Evolutionary conservation across 176 grass and related monocot species (phyloP).

Genomic region (Bothriochloa decipiens): DNA sequence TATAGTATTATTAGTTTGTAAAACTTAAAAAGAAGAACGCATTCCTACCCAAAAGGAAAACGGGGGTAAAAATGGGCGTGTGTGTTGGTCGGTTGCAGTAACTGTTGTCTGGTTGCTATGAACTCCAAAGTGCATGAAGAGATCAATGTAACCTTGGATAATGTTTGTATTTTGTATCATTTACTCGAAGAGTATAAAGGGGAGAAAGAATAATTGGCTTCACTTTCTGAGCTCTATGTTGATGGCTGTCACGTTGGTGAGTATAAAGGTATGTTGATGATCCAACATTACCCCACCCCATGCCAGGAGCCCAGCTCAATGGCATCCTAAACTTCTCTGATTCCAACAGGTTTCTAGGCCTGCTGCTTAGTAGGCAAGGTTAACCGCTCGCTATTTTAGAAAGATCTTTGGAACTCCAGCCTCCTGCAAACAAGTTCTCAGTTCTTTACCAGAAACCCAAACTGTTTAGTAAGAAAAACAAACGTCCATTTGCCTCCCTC

Average conservation of each 20-base stretch:
- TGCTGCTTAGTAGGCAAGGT: neutral
- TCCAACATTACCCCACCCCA: neutral
- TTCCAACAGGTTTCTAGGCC: neutral
- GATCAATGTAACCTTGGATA: slow-evolving; percentile 21
- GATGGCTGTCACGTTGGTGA: neutral
- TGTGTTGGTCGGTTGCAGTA: slow-evolving; percentile 6
- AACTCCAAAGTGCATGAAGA: neutral
- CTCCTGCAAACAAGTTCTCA: neutral
- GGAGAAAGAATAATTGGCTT: slow-evolving; percentile 23
- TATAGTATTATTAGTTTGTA: slow-evolving; percentile 49
- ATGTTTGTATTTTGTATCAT: slow-evolving; percentile 19
- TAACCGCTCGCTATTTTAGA: neutral
- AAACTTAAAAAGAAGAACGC: neutral
- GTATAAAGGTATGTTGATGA: neutral
- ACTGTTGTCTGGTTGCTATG: neutral
- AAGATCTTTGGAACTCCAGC: neutral
- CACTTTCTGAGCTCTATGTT: neutral
- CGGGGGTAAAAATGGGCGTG: neutral
- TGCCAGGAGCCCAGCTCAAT: neutral
- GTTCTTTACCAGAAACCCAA: neutral
- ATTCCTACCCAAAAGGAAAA: neutral
- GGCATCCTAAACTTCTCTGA: neutral
- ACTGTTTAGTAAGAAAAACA: neutral
- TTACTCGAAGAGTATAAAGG: slow-evolving; percentile 46
- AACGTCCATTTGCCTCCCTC: neutral